Percentiles rank a stretch among this genome's conserved stretches.
phyloP scores from a whole-genome alignment of 2,329 filamentous ascomycete genomes.

The Orbilia brochopaga region DNA sequence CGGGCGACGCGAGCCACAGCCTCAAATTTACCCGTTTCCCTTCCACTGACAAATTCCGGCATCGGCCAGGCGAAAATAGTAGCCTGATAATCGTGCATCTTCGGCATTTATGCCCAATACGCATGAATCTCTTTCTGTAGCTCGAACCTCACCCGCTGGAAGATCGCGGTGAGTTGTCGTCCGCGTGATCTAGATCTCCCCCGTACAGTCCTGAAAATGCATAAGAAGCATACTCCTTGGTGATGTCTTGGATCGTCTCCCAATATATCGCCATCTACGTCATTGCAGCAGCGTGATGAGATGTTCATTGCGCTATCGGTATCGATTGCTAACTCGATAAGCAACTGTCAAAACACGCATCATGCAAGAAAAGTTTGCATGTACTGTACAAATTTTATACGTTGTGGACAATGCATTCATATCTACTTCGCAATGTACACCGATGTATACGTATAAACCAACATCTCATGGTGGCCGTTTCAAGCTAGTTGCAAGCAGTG shows the following conservation, averaged over 20 bases:
- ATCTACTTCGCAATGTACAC: no score
- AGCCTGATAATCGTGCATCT: conserved; percentile 6
- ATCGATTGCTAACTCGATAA: neutral
- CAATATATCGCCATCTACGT: conserved; percentile 28
- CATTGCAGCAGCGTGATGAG: conserved; percentile 46
- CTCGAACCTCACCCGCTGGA: neutral
- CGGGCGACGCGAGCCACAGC: conserved; percentile 3
- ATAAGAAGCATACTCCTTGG: no score
- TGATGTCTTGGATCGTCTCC: neutral
- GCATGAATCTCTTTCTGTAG: no score
- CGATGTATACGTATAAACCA: neutral
- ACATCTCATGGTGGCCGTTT: no score
- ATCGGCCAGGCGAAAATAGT: neutral
- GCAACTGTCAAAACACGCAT: neutral
- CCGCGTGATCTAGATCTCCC: neutral
- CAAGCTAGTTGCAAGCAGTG: no score
- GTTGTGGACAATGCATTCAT: no score
- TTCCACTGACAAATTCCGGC: neutral
- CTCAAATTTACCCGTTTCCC: neutral
- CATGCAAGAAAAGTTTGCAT: no score
- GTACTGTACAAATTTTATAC: no score
- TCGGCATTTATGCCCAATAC: conserved; percentile 5
- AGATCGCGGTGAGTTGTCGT: no score
- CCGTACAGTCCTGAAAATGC: no score
- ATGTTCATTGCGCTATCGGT: conserved; percentile 31